A percentile compares a stretch with the other conserved stretches of the same genome.
These are phyloP conservation scores for Tylopilus vinaceipallidus DNA, from an alignment of 768 basidiomycete genomes.

Conservation along the genomic window DNA sequence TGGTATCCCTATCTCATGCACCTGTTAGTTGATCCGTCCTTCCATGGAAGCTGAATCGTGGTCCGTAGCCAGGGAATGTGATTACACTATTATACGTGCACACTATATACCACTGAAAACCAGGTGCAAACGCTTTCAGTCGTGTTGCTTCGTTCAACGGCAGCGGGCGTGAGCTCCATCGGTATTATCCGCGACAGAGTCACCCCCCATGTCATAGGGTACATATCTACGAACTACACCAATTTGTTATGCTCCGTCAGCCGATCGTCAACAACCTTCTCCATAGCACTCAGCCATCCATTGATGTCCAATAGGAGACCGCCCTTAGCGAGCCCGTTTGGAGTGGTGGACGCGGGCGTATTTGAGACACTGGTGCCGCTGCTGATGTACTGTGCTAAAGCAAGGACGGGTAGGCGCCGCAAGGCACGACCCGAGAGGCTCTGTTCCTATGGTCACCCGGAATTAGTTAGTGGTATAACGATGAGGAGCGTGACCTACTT, in stretches of 20 bases:
- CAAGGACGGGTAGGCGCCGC: constrained; percentile 90
- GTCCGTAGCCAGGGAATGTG: background rate
- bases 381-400: constrained; percentile 81
- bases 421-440: constrained; percentile 92
- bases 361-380: constrained; percentile 34
- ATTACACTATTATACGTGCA: constrained; percentile 5
- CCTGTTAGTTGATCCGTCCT: constrained; percentile 25
- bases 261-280: constrained; percentile 64
- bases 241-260: constrained; percentile 51
- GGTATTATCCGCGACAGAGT: background rate
- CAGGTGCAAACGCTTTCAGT: background rate
- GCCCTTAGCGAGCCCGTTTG: constrained; percentile 6
- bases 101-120: background rate
- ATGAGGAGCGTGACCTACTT: constrained; percentile 47
- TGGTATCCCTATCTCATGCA: background rate
- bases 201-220: no score
- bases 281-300: constrained; percentile 84
- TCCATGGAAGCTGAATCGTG: constrained; percentile 11
- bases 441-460: constrained; percentile 45
- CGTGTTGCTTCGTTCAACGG: background rate
- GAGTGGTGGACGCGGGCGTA: background rate
- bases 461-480: constrained; percentile 1
- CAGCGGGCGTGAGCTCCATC: background rate
- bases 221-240: constrained; percentile 18
- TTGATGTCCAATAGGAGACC: constrained; percentile 43